Conservation (phyloP, 1,139 yeast genomes). For the Protomyces gravidus region DNA sequence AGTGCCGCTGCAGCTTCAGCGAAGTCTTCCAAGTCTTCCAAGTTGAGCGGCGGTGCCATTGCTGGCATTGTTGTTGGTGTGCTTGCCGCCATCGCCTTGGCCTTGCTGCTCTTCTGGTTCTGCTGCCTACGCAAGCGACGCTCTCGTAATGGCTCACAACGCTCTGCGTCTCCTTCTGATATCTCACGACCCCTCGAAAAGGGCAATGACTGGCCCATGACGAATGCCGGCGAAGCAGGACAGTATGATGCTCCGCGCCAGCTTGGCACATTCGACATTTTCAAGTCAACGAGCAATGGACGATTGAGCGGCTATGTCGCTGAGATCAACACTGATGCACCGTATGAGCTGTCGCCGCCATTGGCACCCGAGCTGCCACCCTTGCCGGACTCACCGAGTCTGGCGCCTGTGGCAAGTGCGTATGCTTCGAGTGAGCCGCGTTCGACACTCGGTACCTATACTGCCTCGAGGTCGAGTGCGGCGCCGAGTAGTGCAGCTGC, state of each 20-base stretch:
- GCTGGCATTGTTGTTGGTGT: constrained; percentile 3
- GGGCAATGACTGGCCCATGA: constrained; percentile 26
- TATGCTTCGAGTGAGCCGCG: constrained; percentile 23
- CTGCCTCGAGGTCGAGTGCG: not conserved
- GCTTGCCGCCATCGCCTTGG: not conserved
- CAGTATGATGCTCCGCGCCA: constrained; percentile 29
- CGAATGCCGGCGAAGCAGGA: constrained; percentile 9
- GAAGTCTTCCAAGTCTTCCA: not conserved
- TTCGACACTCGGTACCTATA: constrained; percentile 5
- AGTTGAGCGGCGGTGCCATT: not conserved
- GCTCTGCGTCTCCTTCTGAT: constrained; percentile 8
- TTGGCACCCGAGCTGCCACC: constrained; percentile 25
- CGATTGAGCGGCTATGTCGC: constrained; percentile 31
- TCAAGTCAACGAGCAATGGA: constrained; percentile 30
- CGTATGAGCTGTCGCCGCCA: constrained; percentile 3
- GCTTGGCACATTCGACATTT: constrained; percentile 30
- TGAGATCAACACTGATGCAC: constrained; percentile 20
- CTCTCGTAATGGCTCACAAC: not conserved
- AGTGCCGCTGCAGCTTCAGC: not conserved
- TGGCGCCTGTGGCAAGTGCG: constrained; percentile 24
- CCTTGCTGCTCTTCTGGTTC: constrained; percentile 11
- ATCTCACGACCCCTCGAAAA: constrained; percentile 29
- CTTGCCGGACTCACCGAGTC: constrained; percentile 20
- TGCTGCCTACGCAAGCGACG: constrained; percentile 15
- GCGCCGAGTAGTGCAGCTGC: constrained; percentile 9